Conservation (phyloP, 495 filamentous ascomycete species). For the Ascodesmis nigricans region DNA sequence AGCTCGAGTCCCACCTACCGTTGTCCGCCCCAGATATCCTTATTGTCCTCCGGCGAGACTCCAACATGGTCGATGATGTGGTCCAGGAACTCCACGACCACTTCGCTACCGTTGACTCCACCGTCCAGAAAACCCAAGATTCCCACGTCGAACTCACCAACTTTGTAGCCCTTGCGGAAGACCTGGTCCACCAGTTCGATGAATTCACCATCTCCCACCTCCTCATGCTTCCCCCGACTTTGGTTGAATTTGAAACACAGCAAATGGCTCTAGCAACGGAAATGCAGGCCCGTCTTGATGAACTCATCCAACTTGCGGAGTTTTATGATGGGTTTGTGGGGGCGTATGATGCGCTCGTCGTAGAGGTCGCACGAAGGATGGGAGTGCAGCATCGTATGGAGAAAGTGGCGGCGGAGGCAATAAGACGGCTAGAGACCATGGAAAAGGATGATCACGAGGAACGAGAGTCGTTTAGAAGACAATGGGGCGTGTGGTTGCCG, state of each 20-base stretch:
- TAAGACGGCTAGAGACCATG: conserved; percentile 38
- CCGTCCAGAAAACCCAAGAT: too few species aligned
- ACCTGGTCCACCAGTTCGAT: too few species aligned
- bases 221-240: too few species aligned
- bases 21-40: conserved; percentile 68
- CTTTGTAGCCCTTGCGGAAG: too few species aligned
- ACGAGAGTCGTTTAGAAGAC: conserved; percentile 54
- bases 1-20: conserved; percentile 63
- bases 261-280: conserved; percentile 55
- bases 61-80: conserved; percentile 72
- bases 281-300: conserved; percentile 42
- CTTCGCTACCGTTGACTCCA: too few species aligned
- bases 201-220: too few species aligned
- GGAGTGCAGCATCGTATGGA: conserved; percentile 49
- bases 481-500: conserved; percentile 70
- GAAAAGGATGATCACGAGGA: conserved; percentile 38
- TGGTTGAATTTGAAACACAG: conserved; percentile 46
- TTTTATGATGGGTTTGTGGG: conserved; percentile 69
- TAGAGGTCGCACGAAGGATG: conserved; percentile 58
- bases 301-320: conserved; percentile 47
- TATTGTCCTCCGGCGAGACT: conserved; percentile 58
- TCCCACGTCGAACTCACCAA: too few species aligned
- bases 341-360: conserved; percentile 61
- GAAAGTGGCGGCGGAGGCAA: conserved; percentile 49
- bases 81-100: conserved; percentile 60